Evolutionary conservation across 352 stramenopile genomes (phyloP), one percentile per base, ranked within the genome.

Genomic region (Phytophthora chlamydospora): DNA sequence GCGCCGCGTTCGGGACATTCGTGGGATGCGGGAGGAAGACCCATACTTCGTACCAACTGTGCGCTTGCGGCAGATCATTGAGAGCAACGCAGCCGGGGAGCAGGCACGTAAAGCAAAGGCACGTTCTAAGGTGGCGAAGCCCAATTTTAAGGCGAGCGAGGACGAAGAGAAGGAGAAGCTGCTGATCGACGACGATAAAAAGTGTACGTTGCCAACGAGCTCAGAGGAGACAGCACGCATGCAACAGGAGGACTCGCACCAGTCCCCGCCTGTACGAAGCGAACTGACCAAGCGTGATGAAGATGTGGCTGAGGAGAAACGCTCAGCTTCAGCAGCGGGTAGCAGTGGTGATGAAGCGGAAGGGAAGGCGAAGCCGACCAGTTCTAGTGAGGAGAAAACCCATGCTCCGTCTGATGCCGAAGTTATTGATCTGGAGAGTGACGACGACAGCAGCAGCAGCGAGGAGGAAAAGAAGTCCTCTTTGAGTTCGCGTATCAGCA

Each of bases 21-120:
- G 73, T 36, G 78, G 70, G 6, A 91, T 93, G 81, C 76, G 82
- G 7, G 38, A 68, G 14, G 84, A 93, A 66, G 84, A 93, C 32
- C 80, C 82, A 13, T 65, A 80, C 8, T 78, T 85, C 31, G 63
- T 62, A 21, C 49, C 68, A 21, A 44, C 50, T 1, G 70, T 78
- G 27, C 71, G 73, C 7, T 56, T 79, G 44, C 75, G 83, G 3
- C 76, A 86, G 51, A 36, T 75, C 2, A 55, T 71, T 0, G 80
- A 93, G 24, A 80, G 62, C 39, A 70, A 65, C 12, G 61, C 62
- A 27, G 62, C 44, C 24, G 58, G 59, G 13, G 51, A 66, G 19
- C 4, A 59, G 16, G 16, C 29, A 40, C n/a, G 27, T 31, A 31
- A 44, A 21, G 19, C 31, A 16, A 49, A 49, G 19, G 17, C 50